phyloP scores from a whole-genome alignment of 345 rosid species.

The Camelina laxa region DNA sequence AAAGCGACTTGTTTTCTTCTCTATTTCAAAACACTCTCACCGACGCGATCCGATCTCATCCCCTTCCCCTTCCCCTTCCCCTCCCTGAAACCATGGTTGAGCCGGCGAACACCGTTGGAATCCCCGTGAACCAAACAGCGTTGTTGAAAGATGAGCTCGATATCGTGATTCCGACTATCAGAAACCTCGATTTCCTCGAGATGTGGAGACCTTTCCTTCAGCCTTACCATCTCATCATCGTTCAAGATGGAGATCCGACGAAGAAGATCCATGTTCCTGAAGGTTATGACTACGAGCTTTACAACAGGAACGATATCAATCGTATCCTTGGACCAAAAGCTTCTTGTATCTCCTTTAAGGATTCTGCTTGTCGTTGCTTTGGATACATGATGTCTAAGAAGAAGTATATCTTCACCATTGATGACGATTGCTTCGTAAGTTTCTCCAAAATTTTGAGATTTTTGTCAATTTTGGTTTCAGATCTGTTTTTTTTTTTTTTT shows the following conservation, averaged over 20 bases:
- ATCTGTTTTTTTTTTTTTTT: slow-evolving; percentile 8
- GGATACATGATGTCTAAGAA: slow-evolving; percentile 98
- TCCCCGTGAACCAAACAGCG: slow-evolving; percentile 49
- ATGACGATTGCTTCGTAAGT: slow-evolving; percentile 97
- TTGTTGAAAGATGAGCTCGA: slow-evolving; percentile 84
- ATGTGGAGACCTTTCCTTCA: slow-evolving; percentile 98
- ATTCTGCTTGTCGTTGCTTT: slow-evolving; percentile 96
- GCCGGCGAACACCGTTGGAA: slow-evolving; percentile 52
- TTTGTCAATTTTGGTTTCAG: slow-evolving; percentile 9
- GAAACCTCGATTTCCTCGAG: slow-evolving; percentile 94
- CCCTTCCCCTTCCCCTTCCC: neutral
- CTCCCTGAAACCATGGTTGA: slow-evolving; percentile 51
- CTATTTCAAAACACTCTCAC: slow-evolving; percentile 16
- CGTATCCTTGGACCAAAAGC: slow-evolving; percentile 91
- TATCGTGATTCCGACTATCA: slow-evolving; percentile 90
- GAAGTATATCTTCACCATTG: slow-evolving; percentile 96
- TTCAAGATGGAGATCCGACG: slow-evolving; percentile 94
- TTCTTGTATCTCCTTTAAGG: slow-evolving; percentile 93
- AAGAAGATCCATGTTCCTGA: slow-evolving; percentile 84
- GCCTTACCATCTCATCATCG: slow-evolving; percentile 94
- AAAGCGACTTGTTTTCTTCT: neutral
- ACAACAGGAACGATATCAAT: slow-evolving; percentile 89
- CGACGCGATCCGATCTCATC: slow-evolving; percentile 24
- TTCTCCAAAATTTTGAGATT: neutral
- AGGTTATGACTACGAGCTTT: slow-evolving; percentile 91